phyloP scores from a whole-genome alignment of 208 protist species.

The Crithidia bombi region DNA sequence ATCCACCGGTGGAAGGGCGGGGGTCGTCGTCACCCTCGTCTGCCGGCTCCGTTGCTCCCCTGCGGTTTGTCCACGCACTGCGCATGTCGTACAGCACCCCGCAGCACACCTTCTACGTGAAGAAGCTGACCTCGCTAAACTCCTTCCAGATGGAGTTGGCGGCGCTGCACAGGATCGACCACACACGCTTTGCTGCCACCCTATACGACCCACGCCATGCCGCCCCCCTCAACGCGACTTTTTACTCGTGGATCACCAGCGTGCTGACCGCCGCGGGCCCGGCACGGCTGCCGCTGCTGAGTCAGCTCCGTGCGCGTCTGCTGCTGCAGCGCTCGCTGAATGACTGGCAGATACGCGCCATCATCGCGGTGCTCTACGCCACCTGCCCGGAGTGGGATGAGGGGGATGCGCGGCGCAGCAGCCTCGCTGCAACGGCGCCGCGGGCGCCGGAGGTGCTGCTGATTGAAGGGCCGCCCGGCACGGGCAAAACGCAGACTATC shows the following conservation, averaged over 20 bases:
- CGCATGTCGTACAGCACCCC: constrained; percentile 37
- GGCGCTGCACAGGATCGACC: constrained; percentile 55
- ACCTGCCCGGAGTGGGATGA: constrained; percentile 46
- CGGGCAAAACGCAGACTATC: constrained; percentile 93
- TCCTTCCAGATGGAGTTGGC: constrained; percentile 45
- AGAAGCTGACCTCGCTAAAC: constrained; percentile 53
- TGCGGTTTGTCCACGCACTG: constrained; percentile 65
- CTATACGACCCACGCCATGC: constrained; percentile 67
- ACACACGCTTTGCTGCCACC: constrained; percentile 56
- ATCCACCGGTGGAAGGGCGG: constrained; percentile 12
- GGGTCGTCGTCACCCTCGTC: not conserved
- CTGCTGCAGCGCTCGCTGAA: constrained; percentile 53
- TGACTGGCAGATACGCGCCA: constrained; percentile 68
- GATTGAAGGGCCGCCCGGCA: constrained; percentile 90
- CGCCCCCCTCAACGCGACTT: constrained; percentile 35
- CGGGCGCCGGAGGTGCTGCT: constrained; percentile 59
- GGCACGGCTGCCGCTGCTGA: constrained; percentile 15
- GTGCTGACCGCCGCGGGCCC: constrained; percentile 26
- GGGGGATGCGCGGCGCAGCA: constrained; percentile 9
- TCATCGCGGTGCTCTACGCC: constrained; percentile 63
- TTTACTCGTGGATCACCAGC: constrained; percentile 34
- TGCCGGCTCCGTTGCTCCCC: not conserved
- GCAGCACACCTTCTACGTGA: constrained; percentile 48
- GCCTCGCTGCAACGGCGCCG: not conserved
- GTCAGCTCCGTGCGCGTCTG: constrained; percentile 34